Conservation (phyloP, 2,329 filamentous ascomycete genomes). For the Pseudopithomyces chartarum region DNA sequence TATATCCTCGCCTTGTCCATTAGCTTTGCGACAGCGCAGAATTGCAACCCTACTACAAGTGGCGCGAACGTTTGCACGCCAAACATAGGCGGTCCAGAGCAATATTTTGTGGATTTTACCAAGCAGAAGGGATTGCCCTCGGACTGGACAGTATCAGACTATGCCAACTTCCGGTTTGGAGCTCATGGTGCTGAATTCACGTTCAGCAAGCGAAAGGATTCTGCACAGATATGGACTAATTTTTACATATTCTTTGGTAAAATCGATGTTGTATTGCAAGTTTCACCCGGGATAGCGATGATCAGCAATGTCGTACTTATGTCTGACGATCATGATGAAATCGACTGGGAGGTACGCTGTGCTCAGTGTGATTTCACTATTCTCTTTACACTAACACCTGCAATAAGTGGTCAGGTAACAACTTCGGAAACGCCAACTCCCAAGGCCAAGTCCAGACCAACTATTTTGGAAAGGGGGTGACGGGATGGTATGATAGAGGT, state of each 20-base stretch:
- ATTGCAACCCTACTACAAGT: neutral
- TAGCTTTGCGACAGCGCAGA: neutral
- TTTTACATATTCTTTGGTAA: neutral
- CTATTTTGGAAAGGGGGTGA: neutral
- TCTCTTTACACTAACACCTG: too few relatives aligned
- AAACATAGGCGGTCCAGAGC: neutral
- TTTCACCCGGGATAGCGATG: neutral
- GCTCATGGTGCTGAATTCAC: neutral
- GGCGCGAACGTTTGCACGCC: neutral
- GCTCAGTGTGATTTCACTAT: too few relatives aligned
- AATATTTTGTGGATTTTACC: neutral
- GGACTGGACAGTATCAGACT: neutral
- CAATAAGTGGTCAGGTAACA: conserved; percentile 1
- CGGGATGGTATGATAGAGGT: neutral
- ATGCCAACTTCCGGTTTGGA: neutral
- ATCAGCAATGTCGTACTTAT: neutral
- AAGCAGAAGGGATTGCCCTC: neutral
- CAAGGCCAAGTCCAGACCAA: neutral
- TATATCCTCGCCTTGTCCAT: neutral
- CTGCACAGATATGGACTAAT: neutral
- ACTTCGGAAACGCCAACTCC: neutral
- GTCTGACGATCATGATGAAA: neutral
- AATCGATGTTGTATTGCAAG: neutral
- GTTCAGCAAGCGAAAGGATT: neutral
- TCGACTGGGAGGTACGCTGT: neutral